A percentile compares a stretch with the other conserved stretches of the same genome.
These are phyloP conservation scores for Ascosphaera aggregata DNA, from an alignment of 2,329 filamentous ascomycete genomes.

Conservation along the genomic window DNA sequence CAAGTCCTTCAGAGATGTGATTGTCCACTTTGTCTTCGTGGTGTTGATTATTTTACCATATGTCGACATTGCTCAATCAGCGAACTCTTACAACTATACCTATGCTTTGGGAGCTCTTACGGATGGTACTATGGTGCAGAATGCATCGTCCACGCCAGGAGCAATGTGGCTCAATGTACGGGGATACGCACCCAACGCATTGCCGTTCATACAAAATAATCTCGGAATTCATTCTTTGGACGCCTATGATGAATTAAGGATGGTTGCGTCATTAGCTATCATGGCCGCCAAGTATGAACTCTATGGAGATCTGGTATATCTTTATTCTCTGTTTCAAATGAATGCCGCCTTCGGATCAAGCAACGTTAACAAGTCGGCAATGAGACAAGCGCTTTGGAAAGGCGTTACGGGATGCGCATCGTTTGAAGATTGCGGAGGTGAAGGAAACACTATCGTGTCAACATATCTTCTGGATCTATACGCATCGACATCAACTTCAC, in stretches of 20 bases:
- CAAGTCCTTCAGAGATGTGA: not conserved
- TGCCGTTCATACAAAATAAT: constrained; percentile 1
- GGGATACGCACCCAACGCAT: not conserved
- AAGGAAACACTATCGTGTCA: not conserved
- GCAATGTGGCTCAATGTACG: constrained; percentile 1
- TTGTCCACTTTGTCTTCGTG: not conserved
- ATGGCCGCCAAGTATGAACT: not conserved
- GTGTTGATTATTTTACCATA: not conserved
- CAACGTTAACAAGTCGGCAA: not conserved
- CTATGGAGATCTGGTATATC: not conserved
- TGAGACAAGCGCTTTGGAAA: not conserved
- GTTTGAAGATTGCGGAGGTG: not conserved
- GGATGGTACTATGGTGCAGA: not conserved
- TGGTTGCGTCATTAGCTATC: not conserved
- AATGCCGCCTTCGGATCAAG: constrained; percentile 1
- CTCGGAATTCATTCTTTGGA: not conserved
- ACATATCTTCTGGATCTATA: not conserved
- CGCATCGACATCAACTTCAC: not conserved
- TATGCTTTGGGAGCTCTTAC: not conserved
- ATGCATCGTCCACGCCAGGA: not conserved
- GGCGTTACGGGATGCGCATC: not conserved
- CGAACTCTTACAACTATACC: not conserved
- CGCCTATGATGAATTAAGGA: not conserved
- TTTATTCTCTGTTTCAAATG: not conserved
- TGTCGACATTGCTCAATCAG: not conserved